These are phyloP conservation scores for Exsudoporus frostii DNA, from an alignment of 768 basidiomycete genomes.

Conservation along the genomic window DNA sequence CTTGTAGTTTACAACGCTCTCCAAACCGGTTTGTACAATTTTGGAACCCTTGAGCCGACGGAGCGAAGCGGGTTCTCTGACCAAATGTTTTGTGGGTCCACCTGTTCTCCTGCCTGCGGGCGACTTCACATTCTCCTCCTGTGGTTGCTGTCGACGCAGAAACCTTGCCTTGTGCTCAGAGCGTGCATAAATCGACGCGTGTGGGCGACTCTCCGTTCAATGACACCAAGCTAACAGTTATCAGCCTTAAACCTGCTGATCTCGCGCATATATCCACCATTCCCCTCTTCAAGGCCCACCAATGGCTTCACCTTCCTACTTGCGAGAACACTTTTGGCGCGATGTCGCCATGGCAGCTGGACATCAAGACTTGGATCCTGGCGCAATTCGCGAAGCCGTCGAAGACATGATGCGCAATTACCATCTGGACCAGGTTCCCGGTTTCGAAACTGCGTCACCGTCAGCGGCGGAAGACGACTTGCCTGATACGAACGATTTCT, in stretches of 20 bases:
- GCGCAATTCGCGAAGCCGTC: slow-evolving; percentile 17
- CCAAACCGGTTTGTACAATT: slow-evolving; percentile 8
- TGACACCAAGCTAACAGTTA: background rate
- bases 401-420: slow-evolving; percentile 25
- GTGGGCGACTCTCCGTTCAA: background rate
- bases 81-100: slow-evolving; percentile 22
- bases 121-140: background rate
- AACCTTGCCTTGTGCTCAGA: slow-evolving; percentile 2
- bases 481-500: slow-evolving; percentile 12
- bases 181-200: slow-evolving; percentile 5
- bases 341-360: slow-evolving; percentile 15
- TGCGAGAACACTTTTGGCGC: slow-evolving; percentile 27
- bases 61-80: slow-evolving; percentile 7
- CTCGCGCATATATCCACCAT: slow-evolving; percentile 5
- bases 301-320: slow-evolving; percentile 13
- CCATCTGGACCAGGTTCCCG: slow-evolving; percentile 17
- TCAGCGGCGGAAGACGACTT: background rate
- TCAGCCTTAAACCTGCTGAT: background rate
- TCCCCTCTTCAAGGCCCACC: background rate
- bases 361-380: slow-evolving; percentile 9
- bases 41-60: slow-evolving; percentile 16
- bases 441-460: slow-evolving; percentile 1
- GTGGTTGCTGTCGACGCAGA: background rate
- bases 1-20: slow-evolving; percentile 2
- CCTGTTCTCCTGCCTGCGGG: background rate